Conservation (phyloP, 768 basidiomycete species). For the Russula dissimulans region DNA sequence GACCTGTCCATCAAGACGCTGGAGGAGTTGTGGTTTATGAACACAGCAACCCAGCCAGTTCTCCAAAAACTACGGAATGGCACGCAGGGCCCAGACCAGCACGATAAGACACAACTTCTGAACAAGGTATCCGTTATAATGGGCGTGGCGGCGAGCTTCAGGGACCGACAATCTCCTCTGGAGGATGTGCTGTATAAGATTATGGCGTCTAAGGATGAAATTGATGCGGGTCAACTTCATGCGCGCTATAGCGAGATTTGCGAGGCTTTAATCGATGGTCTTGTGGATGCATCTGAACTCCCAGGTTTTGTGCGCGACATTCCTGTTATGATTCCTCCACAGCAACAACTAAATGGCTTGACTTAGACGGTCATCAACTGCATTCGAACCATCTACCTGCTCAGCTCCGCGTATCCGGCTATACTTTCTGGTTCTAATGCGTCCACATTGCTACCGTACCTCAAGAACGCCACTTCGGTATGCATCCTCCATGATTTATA, state of each 20-base stretch:
- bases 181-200: constrained; percentile 83
- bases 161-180: constrained; percentile 73
- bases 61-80: constrained; percentile 29
- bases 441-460: constrained; percentile 78
- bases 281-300: constrained; percentile 79
- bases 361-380: constrained; percentile 72
- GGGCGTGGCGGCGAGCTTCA: constrained; percentile 73
- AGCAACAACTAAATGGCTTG: not conserved
- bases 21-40: constrained; percentile 85
- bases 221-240: constrained; percentile 45
- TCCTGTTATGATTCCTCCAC: constrained; percentile 10
- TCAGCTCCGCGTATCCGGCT: constrained; percentile 73
- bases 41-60: not conserved
- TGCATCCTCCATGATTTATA: constrained; percentile 20
- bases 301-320: constrained; percentile 57
- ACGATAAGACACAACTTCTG: constrained; percentile 48
- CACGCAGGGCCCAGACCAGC: constrained; percentile 22
- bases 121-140: constrained; percentile 75
- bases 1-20: constrained; percentile 85
- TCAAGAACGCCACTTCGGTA: constrained; percentile 76
- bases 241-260: constrained; percentile 72
- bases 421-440: constrained; percentile 81
- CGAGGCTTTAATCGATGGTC: constrained; percentile 74
- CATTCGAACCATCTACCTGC: constrained; percentile 75
- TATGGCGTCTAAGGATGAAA: constrained; percentile 59